A percentile compares a stretch with the other conserved stretches of the same genome.
phyloP scores from a whole-genome alignment of 257 asterid genomes.

The Leptodermis oblonga region DNA sequence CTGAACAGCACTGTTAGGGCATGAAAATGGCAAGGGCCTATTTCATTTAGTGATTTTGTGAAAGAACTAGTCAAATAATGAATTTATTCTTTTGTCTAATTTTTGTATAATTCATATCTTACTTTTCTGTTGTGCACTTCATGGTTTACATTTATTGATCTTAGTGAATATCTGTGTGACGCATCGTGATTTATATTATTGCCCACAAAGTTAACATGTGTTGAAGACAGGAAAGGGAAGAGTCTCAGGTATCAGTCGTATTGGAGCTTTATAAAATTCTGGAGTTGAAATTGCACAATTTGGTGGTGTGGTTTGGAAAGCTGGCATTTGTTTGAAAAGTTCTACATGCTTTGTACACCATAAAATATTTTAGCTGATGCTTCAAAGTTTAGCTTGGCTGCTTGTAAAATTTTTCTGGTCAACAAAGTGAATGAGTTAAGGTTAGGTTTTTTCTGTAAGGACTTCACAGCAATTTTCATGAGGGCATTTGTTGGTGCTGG shows the following conservation, averaged over 20 bases:
- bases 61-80: constrained; percentile 25
- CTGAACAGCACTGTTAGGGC: constrained; percentile 26
- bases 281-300: not conserved
- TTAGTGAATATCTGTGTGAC: not conserved
- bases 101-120: not conserved
- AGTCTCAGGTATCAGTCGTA: not conserved
- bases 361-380: not conserved
- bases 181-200: not conserved
- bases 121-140: not conserved
- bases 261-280: not conserved
- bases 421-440: not conserved
- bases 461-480: not conserved
- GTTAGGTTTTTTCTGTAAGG: not conserved
- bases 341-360: not conserved
- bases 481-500: not conserved
- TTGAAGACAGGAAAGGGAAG: not conserved
- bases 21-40: constrained; percentile 24
- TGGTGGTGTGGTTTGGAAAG: not conserved
- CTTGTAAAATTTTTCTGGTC: not conserved
- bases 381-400: not conserved
- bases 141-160: not conserved
- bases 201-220: not conserved
- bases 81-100: constrained; percentile 22
- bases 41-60: constrained; percentile 18
- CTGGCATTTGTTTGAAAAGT: not conserved